Base-by-base conservation (phyloP, 257 asterid species). In the Nicotiana attenuata region DNA sequence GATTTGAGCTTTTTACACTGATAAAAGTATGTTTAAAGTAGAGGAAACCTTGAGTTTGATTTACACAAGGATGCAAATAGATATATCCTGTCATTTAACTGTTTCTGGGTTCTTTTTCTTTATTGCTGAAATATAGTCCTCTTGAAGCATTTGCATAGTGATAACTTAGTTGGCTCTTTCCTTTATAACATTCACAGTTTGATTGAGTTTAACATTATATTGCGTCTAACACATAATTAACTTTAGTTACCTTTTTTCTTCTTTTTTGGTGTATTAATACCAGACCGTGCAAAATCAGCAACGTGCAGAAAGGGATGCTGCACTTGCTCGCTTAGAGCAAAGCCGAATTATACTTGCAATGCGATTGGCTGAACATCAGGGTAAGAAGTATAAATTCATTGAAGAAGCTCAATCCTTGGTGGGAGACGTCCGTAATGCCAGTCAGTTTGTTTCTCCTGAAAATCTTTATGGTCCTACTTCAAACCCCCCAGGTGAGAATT, bases 301-400 rank as follows among this genome's bases (percentile, higher is more conserved):
- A 78, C 91, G 91, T 52, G 96, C 91, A 16, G 99, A 96, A 88
- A 93, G 94, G 86, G 96, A 96, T 85, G 91, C 96, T 82, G 99
- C 99, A 29, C 66, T 96, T 78, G 95, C 98, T 84, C 94, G 97
- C 38, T 83, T 96, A 59, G 99, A 96, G 86, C 97, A 94, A 83
- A 94, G 98, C 81, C 95, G 98, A 31, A 84, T 94, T 50, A 83
- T 93, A 83, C 97, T 96, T 81, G 98, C 98, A 53, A 89, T 93
- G 97, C 89, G 97, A 87, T 88, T 96, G 91, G 98, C 98, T n/a
- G 98, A 93, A 76, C 98, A 96, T 85, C 98, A 90, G 69, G 99
- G 98, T 10, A 90, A 92, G 91, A 93, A 90, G 68, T 93, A 89
- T 90, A 90, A 93, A 86, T 97, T 96, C 89, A 94, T 96, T 10